phyloP scores from a whole-genome alignment of 2,329 filamentous ascomycete species.

The Juglanconis oblonga region DNA sequence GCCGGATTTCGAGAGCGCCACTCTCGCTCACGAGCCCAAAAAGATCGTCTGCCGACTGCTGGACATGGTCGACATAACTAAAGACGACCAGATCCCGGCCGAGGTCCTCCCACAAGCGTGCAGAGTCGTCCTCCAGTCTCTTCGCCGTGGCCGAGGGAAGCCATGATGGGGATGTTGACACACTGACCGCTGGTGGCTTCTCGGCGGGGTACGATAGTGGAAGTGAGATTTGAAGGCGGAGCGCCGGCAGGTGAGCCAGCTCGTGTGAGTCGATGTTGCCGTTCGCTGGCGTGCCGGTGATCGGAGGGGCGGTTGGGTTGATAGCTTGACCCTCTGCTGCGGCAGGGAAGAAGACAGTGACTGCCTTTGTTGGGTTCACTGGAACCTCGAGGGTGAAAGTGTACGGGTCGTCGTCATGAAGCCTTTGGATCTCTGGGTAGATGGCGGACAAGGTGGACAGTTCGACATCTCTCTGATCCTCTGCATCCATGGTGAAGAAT shows the following conservation, averaged over 20 bases:
- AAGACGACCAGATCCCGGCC: slow-evolving; percentile 59
- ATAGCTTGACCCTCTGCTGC: slow-evolving; percentile 30
- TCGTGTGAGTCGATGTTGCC: slow-evolving; percentile 43
- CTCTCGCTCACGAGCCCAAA: slow-evolving; percentile 54
- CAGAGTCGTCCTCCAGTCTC: slow-evolving; percentile 48
- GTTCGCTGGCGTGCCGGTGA: slow-evolving; percentile 14
- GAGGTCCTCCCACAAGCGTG: slow-evolving; percentile 59
- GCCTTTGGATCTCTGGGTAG: slow-evolving; percentile 59
- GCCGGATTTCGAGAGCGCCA: slow-evolving; percentile 49
- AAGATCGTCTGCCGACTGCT: slow-evolving; percentile 55
- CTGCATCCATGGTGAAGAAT: slow-evolving; percentile 23
- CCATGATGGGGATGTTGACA: slow-evolving; percentile 58
- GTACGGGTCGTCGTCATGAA: slow-evolving; percentile 40
- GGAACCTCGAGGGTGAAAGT: slow-evolving; percentile 56
- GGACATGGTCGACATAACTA: slow-evolving; percentile 61
- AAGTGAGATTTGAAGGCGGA: slow-evolving; percentile 51
- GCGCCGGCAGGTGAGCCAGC: slow-evolving; percentile 55
- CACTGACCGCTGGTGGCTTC: slow-evolving; percentile 45
- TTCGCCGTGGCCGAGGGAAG: slow-evolving; percentile 46
- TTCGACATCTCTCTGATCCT: slow-evolving; percentile 56
- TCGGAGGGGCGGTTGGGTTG: slow-evolving; percentile 19
- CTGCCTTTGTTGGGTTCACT: slow-evolving; percentile 50
- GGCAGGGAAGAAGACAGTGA: slow-evolving; percentile 57
- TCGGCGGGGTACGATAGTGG: slow-evolving; percentile 57
- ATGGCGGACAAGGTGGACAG: slow-evolving; percentile 61